Percentiles rank a stretch among this genome's conserved stretches.
Conservation (phyloP, 371 early-diverging fungal genomes). For the Cladochytrium tenue region DNA sequence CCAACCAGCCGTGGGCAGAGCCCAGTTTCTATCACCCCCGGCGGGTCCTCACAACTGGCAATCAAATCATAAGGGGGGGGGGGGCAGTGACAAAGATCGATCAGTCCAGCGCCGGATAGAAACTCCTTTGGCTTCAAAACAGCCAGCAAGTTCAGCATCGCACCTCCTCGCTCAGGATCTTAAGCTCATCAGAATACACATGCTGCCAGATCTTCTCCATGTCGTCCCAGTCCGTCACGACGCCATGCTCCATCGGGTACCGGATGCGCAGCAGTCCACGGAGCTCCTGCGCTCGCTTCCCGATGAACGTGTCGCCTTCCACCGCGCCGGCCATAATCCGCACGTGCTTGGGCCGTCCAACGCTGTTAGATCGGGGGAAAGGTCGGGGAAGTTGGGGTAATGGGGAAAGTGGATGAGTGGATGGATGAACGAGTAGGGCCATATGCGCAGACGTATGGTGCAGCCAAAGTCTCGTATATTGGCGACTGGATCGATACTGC, state of each 20-base stretch:
- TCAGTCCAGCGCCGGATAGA: too few species aligned
- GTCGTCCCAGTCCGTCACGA: slow-evolving; percentile 94
- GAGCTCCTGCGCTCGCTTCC: slow-evolving; percentile 88
- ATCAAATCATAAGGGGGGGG: too few species aligned
- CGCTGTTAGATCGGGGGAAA: slow-evolving; percentile 49
- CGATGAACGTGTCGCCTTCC: slow-evolving; percentile 92
- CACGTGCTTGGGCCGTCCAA: slow-evolving; percentile 92
- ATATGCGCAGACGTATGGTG: slow-evolving; percentile 1
- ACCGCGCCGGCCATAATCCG: slow-evolving; percentile 97
- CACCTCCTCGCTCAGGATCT: slow-evolving; percentile 91
- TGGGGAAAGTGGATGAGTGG: neutral
- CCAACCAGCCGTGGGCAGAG: slow-evolving; percentile 35
- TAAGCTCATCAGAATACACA: slow-evolving; percentile 90
- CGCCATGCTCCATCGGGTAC: slow-evolving; percentile 95
- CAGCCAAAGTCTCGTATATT: neutral
- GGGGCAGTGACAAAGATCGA: too few species aligned
- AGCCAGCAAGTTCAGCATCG: slow-evolving; percentile 5
- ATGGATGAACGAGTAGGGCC: slow-evolving; percentile 1
- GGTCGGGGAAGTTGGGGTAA: neutral
- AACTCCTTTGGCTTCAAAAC: too few species aligned
- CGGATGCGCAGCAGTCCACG: slow-evolving; percentile 87
- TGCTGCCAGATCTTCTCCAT: slow-evolving; percentile 97
- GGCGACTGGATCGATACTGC: neutral
- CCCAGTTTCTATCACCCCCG: neutral
- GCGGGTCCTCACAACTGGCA: too few species aligned